Evolutionary conservation across 2,329 filamentous ascomycete genomes (phyloP), one percentile per base, ranked within the genome.

Genomic region (Xenoacremonium recifei): DNA sequence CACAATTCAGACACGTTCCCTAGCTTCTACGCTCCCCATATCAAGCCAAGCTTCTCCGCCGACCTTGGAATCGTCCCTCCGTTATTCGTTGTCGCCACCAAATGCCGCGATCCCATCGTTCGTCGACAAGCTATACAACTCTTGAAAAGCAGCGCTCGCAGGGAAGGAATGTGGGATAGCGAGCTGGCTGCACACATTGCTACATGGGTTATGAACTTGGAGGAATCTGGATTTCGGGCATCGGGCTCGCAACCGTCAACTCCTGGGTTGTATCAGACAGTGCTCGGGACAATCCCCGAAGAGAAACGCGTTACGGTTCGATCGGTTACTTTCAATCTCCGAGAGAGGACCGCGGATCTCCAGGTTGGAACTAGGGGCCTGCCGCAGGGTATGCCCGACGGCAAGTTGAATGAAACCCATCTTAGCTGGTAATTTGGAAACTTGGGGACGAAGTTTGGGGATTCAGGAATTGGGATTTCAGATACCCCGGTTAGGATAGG

Each of bases 161-260:
- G 82, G 36, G 84, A 87, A 62, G 82, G 79, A 17, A 82, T 86
- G 72, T 87, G 83, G 83, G 82, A 87, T 53, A 82, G 77, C 52
- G 73, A 79, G 49, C 68, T 82, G 45, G 69, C 72, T 10, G 77
- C 77, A 2, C 70, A 70, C 6, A 80, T 82, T 49, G 73, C 71
- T 35, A 68, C 67, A 44, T 81, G 77, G 76, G 68, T 81, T 27
- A 71, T 76, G 58, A 62, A 68, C 7, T 67, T 80, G 13, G 78
- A 82, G 50, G 78, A 82, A 50, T 69, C 67, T 6, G 67, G 70
- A 3, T 43, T 57, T 5, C 63, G 67, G 4, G 61, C 57, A 27
- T 50, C 50, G 29, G 52, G 47, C 1, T 32, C 38, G 13, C 29
- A 31, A 15, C 12, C 29, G 6, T 29, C 16, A 37, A 45, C 9